phyloP scores from a whole-genome alignment of 225 moss, liverwort and hornwort genomes.

The Pseudoscleropodium purum region DNA sequence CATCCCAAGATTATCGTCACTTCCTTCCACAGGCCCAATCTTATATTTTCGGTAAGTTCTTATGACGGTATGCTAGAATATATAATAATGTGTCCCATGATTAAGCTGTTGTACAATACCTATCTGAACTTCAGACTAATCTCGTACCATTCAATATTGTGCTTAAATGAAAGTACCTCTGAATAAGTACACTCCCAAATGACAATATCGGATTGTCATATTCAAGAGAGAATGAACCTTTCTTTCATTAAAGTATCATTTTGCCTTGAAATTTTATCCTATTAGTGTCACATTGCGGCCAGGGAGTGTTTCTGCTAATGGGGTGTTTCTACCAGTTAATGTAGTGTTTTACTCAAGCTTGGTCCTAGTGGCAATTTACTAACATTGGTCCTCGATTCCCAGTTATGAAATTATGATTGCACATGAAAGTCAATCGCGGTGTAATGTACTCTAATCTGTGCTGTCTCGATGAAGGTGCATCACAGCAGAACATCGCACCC shows the following conservation, averaged over 20 bases:
- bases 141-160: not conserved
- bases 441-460: not conserved
- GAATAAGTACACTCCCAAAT: not conserved
- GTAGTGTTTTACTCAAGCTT: not conserved
- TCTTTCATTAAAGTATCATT: not conserved
- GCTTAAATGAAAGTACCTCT: not conserved
- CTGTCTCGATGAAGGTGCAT: conserved; percentile 23
- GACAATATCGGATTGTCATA: not conserved
- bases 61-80: not conserved
- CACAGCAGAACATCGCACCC: conserved; percentile 47
- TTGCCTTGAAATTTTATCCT: not conserved
- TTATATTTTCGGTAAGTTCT: conserved; percentile 25
- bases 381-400: not conserved
- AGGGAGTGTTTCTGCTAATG: not conserved
- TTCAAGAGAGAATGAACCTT: not conserved
- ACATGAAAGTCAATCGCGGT: not conserved
- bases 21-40: conserved; percentile 52
- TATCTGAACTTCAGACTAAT: not conserved
- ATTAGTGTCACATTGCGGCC: not conserved
- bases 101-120: not conserved
- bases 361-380: not conserved
- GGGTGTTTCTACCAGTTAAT: not conserved
- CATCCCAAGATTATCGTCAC: conserved; percentile 47
- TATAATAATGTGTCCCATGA: not conserved
- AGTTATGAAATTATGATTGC: not conserved